phyloP scores from a whole-genome alignment of 208 protist genomes.

The Crithidia sp. region DNA sequence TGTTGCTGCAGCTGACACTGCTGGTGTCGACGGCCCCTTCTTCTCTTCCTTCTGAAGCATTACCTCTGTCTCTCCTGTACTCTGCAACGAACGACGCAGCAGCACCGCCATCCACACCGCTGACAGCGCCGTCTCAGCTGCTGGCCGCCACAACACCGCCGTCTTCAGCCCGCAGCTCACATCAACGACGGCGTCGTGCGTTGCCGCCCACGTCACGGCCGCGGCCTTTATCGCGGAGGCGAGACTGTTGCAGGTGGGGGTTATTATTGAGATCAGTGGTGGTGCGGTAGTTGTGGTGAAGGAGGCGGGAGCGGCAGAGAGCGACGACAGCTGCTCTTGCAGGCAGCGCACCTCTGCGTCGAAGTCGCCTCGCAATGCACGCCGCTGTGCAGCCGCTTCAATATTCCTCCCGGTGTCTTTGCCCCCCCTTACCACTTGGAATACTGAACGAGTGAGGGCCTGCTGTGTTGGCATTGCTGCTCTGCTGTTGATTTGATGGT shows the following conservation, averaged over 20 bases:
- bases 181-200: too few species aligned
- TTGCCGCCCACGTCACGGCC: slow-evolving; percentile 13
- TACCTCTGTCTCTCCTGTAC: too few species aligned
- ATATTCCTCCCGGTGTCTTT: neutral
- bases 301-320: too few species aligned
- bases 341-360: slow-evolving; percentile 8
- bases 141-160: slow-evolving; percentile 21
- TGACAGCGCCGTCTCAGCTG: slow-evolving; percentile 8
- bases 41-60: neutral
- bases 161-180: neutral
- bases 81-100: neutral
- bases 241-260: slow-evolving; percentile 8
- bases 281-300: neutral
- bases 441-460: too few species aligned
- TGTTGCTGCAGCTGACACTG: too few species aligned
- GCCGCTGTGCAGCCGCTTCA: too few species aligned
- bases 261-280: slow-evolving; percentile 6
- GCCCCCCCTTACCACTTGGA: neutral
- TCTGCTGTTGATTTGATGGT: neutral
- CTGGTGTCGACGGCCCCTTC: neutral
- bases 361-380: neutral
- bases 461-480: too few species aligned
- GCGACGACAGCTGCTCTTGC: neutral
- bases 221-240: slow-evolving; percentile 13
- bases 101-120: slow-evolving; percentile 11